Evolutionary conservation across 768 basidiomycete genomes (phyloP).

Genomic region (Trichaptum fuscoviolaceum): DNA sequence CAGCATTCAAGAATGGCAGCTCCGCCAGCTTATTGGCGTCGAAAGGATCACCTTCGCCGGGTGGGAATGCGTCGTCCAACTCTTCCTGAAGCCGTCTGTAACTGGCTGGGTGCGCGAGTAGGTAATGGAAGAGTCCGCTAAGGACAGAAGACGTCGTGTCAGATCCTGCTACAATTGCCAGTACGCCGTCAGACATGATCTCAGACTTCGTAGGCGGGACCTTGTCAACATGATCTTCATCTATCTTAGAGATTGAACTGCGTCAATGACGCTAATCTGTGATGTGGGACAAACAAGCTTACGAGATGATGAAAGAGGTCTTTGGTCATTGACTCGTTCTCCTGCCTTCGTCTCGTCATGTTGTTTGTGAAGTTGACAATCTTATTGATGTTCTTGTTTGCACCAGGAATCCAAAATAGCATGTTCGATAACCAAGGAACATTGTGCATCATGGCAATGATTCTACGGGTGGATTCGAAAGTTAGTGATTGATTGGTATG

Average conservation of each 20-base stretch:
- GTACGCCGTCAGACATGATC: conserved; percentile 31
- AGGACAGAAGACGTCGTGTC: conserved; percentile 43
- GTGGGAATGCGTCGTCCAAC: conserved; percentile 34
- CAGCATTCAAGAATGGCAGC: conserved; percentile 31
- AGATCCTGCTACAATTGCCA: conserved; percentile 40
- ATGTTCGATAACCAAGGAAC: conserved; percentile 36
- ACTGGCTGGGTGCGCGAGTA: conserved; percentile 33
- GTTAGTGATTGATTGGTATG: conserved; percentile 6
- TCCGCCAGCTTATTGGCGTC: conserved; percentile 20
- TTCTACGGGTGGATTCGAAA: conserved; percentile 19
- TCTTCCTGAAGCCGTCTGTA: conserved; percentile 36
- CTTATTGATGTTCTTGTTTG: background rate
- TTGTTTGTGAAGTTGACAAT: background rate
- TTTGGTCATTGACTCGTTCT: conserved; percentile 7
- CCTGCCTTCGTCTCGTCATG: background rate
- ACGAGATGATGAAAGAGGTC: conserved; percentile 35
- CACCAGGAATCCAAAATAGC: background rate
- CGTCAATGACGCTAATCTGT: background rate
- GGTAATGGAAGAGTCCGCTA: conserved; percentile 32
- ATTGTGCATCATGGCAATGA: conserved; percentile 39
- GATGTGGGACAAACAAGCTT: too few species aligned
- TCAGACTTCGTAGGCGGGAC: conserved; percentile 25
- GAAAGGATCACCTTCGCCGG: conserved; percentile 25
- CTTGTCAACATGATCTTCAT: conserved; percentile 32
- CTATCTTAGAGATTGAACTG: conserved; percentile 22